Evolutionary conservation across 352 stramenopile genomes (phyloP).

Genomic region (Globisporangium carolinianum): DNA sequence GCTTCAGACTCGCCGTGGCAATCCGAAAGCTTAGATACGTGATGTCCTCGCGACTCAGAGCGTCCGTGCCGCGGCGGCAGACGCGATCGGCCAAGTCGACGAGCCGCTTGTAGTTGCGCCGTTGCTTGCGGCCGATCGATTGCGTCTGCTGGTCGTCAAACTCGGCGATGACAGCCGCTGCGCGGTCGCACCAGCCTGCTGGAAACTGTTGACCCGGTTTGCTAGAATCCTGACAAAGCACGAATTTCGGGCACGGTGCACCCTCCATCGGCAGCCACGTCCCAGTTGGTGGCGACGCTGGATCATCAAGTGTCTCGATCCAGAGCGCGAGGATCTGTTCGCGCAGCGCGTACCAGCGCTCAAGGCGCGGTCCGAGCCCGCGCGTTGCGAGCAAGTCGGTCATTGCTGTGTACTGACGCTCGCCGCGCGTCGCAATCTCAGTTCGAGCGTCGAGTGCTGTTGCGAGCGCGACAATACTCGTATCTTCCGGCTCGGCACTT

Average conservation of each 20-base stretch:
- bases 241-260: no score
- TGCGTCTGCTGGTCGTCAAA: not conserved
- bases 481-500: conserved; percentile 6
- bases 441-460: not conserved
- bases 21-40: conserved; percentile 7
- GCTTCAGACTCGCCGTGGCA: conserved; percentile 7
- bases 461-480: conserved; percentile 4
- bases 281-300: conserved; percentile 4
- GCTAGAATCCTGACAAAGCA: no score
- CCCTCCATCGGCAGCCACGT: no score
- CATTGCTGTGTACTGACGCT: not conserved
- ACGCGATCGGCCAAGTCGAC: not conserved
- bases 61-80: not conserved
- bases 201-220: conserved; percentile 3
- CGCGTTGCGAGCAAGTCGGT: not conserved
- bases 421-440: not conserved
- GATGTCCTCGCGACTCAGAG: conserved; percentile 11
- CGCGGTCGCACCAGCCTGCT: not conserved
- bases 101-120: conserved; percentile 1
- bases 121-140: not conserved
- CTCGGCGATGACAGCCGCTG: not conserved
- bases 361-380: not conserved
- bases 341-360: conserved; percentile 6
- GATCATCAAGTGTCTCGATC: conserved; percentile 9
- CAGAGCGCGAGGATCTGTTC: conserved; percentile 11